Evolutionary conservation across 1,139 yeast genomes (phyloP).

Genomic region (Diutina sp.): DNA sequence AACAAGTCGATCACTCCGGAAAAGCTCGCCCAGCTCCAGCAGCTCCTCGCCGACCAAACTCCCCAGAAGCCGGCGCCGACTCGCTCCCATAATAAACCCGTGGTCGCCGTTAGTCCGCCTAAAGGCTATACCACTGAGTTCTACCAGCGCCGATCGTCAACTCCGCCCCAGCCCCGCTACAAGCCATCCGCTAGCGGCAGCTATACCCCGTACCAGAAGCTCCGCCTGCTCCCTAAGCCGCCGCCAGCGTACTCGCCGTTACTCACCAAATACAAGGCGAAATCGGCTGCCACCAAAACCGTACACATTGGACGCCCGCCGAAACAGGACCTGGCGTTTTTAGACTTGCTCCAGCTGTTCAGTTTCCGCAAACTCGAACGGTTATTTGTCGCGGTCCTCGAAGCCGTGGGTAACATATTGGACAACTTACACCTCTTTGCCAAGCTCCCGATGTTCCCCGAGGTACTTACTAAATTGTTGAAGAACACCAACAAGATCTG

Average conservation of each 20-base stretch:
- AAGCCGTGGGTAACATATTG: slow-evolving; percentile 25
- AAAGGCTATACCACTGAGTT: background rate
- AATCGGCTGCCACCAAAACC: slow-evolving; percentile 4
- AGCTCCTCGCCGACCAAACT: slow-evolving; percentile 4
- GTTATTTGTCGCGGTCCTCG: slow-evolving; percentile 19
- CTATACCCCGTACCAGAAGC: background rate
- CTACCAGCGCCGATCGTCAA: background rate
- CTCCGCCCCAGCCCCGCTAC: background rate
- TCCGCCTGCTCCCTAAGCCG: slow-evolving; percentile 6
- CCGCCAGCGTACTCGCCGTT: slow-evolving; percentile 9
- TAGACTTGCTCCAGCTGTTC: slow-evolving; percentile 4
- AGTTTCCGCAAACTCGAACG: slow-evolving; percentile 19
- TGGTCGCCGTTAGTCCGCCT: slow-evolving; percentile 7
- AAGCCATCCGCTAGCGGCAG: background rate
- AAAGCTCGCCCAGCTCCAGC: slow-evolving; percentile 12
- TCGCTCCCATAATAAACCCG: slow-evolving; percentile 6
- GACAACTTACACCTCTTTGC: slow-evolving; percentile 34
- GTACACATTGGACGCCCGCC: background rate
- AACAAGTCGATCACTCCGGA: slow-evolving; percentile 21
- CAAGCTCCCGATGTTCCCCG: slow-evolving; percentile 30
- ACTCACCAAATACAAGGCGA: slow-evolving; percentile 8
- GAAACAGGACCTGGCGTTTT: background rate
- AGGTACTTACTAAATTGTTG: slow-evolving; percentile 16
- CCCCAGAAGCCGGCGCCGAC: slow-evolving; percentile 7
- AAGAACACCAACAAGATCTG: slow-evolving; percentile 34